These are phyloP conservation scores for Colletotrichum kahawae DNA, from an alignment of 2,329 filamentous ascomycete species.

Conservation along the genomic window DNA sequence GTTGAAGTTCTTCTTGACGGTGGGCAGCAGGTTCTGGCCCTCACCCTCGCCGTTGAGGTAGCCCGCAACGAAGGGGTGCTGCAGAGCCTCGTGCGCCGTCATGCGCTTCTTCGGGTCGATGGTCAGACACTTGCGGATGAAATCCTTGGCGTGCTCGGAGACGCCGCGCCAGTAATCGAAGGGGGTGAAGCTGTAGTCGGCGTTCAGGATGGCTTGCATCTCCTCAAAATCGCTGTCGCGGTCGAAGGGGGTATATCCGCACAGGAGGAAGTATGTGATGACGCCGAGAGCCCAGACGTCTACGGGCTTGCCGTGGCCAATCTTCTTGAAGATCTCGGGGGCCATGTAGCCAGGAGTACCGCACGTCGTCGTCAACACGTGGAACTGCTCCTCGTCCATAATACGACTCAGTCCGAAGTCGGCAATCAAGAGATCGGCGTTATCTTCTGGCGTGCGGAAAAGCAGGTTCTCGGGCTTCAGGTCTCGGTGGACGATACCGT, in stretches of 20 bases:
- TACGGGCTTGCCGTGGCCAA: conserved; percentile 95
- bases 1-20: conserved; percentile 78
- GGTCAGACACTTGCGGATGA: conserved; percentile 90
- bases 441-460: conserved; percentile 96
- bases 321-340: conserved; percentile 99
- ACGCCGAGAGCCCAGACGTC: conserved; percentile 99
- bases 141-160: conserved; percentile 83
- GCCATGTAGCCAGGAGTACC: conserved; percentile 99
- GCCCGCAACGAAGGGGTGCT: conserved; percentile 68
- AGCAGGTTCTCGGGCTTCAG: conserved; percentile 97
- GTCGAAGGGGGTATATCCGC: conserved; percentile 98
- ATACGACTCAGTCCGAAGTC: conserved; percentile 96
- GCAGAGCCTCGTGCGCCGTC: conserved; percentile 82
- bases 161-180: conserved; percentile 97
- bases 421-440: conserved; percentile 94
- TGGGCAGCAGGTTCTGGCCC: conserved; percentile 69
- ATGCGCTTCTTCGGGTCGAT: conserved; percentile 87
- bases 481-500: conserved; percentile 97
- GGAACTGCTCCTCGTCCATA: conserved; percentile 99
- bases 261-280: conserved; percentile 97
- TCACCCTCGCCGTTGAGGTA: conserved; percentile 50
- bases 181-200: conserved; percentile 95
- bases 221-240: conserved; percentile 97
- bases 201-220: conserved; percentile 97
- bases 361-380: conserved; percentile 96